These are phyloP conservation scores for Jatropha podagrica DNA, from an alignment of 441 rosid genomes.

Conservation along the genomic window DNA sequence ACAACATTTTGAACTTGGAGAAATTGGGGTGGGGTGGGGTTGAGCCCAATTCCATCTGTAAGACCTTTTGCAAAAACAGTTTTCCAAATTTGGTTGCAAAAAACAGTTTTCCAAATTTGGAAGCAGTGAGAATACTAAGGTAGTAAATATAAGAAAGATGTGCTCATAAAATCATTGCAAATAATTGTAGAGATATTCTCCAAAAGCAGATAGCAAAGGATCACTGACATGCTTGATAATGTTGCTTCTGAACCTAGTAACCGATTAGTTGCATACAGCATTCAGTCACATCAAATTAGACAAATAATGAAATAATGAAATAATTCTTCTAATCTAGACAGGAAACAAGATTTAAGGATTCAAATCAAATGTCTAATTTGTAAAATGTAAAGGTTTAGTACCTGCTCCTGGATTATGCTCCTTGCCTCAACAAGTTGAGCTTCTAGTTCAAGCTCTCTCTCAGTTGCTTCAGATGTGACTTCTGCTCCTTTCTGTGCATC, in stretches of 20 bases:
- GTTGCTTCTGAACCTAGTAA: neutral
- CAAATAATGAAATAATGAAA: neutral
- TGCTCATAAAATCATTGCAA: too few relatives aligned
- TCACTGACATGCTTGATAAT: neutral
- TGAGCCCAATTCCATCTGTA: too few relatives aligned
- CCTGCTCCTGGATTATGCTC: constrained; percentile 99
- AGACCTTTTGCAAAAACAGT: too few relatives aligned
- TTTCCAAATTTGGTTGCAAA: too few relatives aligned
- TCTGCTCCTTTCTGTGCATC: constrained; percentile 91
- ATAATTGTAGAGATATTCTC: neutral
- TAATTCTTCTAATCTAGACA: neutral
- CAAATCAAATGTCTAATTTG: neutral
- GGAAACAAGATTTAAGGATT: neutral
- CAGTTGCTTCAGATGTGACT: constrained; percentile 92
- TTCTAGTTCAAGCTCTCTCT: constrained; percentile 99
- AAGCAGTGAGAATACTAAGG: too few relatives aligned
- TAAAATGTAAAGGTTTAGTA: constrained; percentile 22
- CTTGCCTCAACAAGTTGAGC: constrained; percentile 99
- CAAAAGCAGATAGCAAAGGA: neutral
- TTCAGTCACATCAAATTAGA: neutral
- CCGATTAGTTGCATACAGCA: neutral
- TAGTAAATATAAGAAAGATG: too few relatives aligned
- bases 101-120: too few relatives aligned
- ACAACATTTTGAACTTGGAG: too few relatives aligned
- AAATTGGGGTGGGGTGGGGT: too few relatives aligned